A percentile compares a stretch with the other conserved stretches of the same genome.
These are phyloP conservation scores for Trifolium pratense DNA, from an alignment of 306 rosid genomes.

Conservation along the genomic window DNA sequence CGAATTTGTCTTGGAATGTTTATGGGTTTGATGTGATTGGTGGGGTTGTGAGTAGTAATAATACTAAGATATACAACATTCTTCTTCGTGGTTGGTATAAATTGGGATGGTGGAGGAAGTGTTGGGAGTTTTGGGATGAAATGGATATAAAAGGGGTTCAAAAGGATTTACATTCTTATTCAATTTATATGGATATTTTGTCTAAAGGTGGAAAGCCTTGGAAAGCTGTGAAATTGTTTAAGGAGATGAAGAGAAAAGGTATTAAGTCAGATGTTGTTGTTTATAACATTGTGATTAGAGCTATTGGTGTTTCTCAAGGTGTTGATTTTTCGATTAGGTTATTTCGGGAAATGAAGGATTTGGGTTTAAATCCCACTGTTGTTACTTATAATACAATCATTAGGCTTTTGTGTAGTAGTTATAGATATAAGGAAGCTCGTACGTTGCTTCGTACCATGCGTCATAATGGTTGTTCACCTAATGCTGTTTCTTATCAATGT, in stretches of 20 bases:
- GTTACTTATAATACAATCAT: constrained; percentile 76
- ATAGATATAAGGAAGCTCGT: constrained; percentile 72
- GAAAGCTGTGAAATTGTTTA: constrained; percentile 81
- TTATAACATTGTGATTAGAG: constrained; percentile 74
- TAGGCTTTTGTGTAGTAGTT: constrained; percentile 72
- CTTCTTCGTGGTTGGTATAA: constrained; percentile 84
- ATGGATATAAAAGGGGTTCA: constrained; percentile 74
- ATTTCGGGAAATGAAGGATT: constrained; percentile 78
- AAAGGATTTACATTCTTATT: constrained; percentile 76
- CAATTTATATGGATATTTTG: constrained; percentile 86
- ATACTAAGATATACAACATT: constrained; percentile 69
- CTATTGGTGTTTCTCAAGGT: constrained; percentile 74
- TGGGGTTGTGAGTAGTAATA: constrained; percentile 16
- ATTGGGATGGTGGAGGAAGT: constrained; percentile 88
- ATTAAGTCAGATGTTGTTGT: constrained; percentile 78
- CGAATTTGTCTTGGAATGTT: constrained; percentile 3
- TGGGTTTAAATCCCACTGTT: constrained; percentile 65
- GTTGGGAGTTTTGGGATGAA: constrained; percentile 87
- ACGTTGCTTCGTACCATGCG: constrained; percentile 58
- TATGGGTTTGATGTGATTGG: constrained; percentile 3
- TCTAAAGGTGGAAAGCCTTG: constrained; percentile 88
- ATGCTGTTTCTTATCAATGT: constrained; percentile 67
- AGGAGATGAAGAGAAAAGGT: constrained; percentile 68
- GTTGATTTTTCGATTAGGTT: constrained; percentile 70
- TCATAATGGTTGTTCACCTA: constrained; percentile 57